Evolutionary conservation across 73 alveolate genomes (phyloP).

Genomic region (Stentor roeselii): DNA sequence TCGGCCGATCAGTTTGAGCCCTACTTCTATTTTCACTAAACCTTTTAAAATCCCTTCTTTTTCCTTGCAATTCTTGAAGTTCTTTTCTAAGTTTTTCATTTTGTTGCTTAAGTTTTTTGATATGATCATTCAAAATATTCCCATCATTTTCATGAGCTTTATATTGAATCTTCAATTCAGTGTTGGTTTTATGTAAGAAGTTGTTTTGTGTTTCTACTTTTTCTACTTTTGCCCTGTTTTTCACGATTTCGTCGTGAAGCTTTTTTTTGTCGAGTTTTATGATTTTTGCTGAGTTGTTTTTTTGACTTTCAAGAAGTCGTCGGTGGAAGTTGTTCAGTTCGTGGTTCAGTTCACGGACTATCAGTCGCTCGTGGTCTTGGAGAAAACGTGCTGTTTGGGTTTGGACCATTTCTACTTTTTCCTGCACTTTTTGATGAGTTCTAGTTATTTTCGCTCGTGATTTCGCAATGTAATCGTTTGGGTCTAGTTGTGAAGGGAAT

Average conservation of each 20-base stretch:
- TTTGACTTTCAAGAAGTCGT: not conserved
- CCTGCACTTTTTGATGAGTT: constrained; percentile 38
- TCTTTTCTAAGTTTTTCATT: constrained; percentile 60
- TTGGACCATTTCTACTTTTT: constrained; percentile 54
- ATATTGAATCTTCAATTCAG: constrained; percentile 56
- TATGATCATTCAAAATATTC: constrained; percentile 46
- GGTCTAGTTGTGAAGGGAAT: constrained; percentile 41
- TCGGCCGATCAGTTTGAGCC: not conserved
- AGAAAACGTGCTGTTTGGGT: constrained; percentile 46
- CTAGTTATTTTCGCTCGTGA: constrained; percentile 39
- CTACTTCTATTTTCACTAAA: constrained; percentile 24
- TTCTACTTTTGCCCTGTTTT: constrained; percentile 54
- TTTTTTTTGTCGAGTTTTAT: not conserved
- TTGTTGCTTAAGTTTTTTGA: constrained; percentile 59
- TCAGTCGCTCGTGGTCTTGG: constrained; percentile 62
- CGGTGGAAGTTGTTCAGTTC: constrained; percentile 28
- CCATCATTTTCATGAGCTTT: constrained; percentile 64
- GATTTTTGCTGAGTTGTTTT: not conserved
- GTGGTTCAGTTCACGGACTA: constrained; percentile 56
- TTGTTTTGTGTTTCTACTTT: constrained; percentile 65
- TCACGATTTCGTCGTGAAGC: constrained; percentile 37
- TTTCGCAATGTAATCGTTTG: constrained; percentile 29
- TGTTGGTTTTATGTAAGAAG: constrained; percentile 55
- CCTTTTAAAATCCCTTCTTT: not conserved
- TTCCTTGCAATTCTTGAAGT: constrained; percentile 22